Conservation (phyloP, 306 rosid species). For the Acacia crassicarpa region DNA sequence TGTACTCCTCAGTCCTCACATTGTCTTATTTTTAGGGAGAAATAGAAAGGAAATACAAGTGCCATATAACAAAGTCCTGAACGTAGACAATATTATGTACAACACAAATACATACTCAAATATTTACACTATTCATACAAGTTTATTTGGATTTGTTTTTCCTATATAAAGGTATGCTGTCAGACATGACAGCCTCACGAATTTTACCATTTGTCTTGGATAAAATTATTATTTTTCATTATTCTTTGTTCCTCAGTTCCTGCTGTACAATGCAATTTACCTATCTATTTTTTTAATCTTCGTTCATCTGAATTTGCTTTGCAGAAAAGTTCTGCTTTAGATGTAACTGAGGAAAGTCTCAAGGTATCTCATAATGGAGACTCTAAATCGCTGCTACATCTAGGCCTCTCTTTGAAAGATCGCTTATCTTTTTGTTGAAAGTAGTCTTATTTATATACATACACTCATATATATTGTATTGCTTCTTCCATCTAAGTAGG, state of each 20-base stretch:
- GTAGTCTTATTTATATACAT: background rate
- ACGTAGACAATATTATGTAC: background rate
- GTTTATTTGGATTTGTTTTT: background rate
- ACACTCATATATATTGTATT: background rate
- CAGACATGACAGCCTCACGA: background rate
- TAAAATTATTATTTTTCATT: background rate
- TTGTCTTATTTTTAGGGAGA: no score
- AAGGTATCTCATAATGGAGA: conserved; percentile 55
- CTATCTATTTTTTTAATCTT: background rate
- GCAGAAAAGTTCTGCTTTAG: conserved; percentile 81
- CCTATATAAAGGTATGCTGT: background rate
- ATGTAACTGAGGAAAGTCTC: conserved; percentile 67
- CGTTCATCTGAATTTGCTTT: conserved; percentile 26
- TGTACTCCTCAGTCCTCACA: no score
- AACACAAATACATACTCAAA: background rate
- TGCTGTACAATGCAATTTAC: background rate
- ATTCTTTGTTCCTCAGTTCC: background rate
- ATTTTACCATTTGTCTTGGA: background rate
- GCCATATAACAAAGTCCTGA: background rate
- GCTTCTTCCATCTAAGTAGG: conserved; percentile 44
- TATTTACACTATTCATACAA: background rate
- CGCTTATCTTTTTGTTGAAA: background rate
- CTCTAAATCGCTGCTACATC: conserved; percentile 17
- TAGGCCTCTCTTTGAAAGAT: background rate
- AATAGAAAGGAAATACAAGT: no score